Base-by-base conservation (phyloP, 306 rosid genomes). In the Quercus suber region DNA sequence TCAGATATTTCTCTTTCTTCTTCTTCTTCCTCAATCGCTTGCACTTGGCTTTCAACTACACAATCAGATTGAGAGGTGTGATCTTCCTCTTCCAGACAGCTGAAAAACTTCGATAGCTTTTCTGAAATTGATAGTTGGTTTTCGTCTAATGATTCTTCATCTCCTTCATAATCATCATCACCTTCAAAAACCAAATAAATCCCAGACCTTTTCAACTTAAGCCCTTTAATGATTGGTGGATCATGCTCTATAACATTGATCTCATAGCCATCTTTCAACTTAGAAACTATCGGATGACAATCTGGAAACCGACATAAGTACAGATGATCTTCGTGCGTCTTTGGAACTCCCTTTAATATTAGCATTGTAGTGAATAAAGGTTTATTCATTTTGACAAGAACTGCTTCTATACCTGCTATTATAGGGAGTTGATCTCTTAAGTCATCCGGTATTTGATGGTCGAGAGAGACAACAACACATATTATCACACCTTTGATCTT, bases 161-260 rank as follows among this genome's bases (percentile, higher is more conserved):
- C 82, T 82, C 90, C 95, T 17, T 79, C 90, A 73, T 90, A 90
- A 53, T 89, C 92, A 76, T 92, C 93, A 51, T 87, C 93, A 41
- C 87, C 93, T 83, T 92, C 95, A 77, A 52, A 86, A 20, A 72
- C 49, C 72, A 86, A 78, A 78, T 82, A 77, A 61, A 85, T 19
- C 64, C 92, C 97, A 73, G 84, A 82, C 61, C 55, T 82, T 78
- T 76, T 85, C 82, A 92, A 77, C 81, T 88, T 86, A 63, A 92
- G 72, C 8, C 93, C 83, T 35, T 71, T 3, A 79, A 78, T 84
- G 15, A 3, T 5, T 13, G 93, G 89, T 15, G 88, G 80, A 30
- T 69, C 77, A 72, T 51, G 55, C 84, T 27, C 80, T 0, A 23
- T 63, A 64, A 90, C 91, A 55, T 5, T 19, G 23, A 90, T 69